Base-by-base conservation (phyloP, 139 green algal species). In the Tetradesmus obliquus region DNA sequence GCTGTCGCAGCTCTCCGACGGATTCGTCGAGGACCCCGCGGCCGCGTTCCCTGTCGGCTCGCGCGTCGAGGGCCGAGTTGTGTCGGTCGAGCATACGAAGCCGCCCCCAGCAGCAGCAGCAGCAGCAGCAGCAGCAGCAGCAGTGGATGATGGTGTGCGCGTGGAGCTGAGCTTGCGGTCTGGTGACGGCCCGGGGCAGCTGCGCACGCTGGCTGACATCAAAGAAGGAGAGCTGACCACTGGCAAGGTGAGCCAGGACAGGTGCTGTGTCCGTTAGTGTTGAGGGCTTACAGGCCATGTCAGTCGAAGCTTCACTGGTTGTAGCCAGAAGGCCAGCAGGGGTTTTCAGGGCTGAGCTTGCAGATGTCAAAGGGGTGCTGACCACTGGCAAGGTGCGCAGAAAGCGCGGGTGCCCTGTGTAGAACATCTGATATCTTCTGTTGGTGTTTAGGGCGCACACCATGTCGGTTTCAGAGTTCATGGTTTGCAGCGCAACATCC, bases 11-110 rank as follows among this genome's bases (percentile, higher is more conserved):
- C 94, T 99, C 82, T 92, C 88, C n/a, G 94, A 95, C 62, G 94
- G 90, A 45, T 99, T 98, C 93, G 94, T 99, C 15, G 94, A 97
- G 91, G 93, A 99, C 87, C 97, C 97, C 0, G 84, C 88, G 0
- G 92, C 91, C 19, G 94, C 92, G 3, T 99, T 99, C 91, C 97
- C 97, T 0, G 88, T 91, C 53, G 98, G 98, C 45, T 93, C 87
- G 17, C 93, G 95, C 10, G 95, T 99, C n/a, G 54, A 90, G 69
- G 97, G 90, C 2, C 90, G 90, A 4, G 76, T 97, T 22, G 62
- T 97, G 82, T 76, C 76, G 17, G 89, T 92, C 0, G 79, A 91
- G 54, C 76, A 87, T 87, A 86, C 51, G 17, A 82, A 87, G 54
- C 13, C 55, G 24, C 54, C 55, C 90, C 22, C 22, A 69, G 88